Percentiles rank a stretch among this genome's conserved stretches.
Evolutionary conservation across 176 grass and related monocot genomes (phyloP).

Genomic region (Canna indica): DNA sequence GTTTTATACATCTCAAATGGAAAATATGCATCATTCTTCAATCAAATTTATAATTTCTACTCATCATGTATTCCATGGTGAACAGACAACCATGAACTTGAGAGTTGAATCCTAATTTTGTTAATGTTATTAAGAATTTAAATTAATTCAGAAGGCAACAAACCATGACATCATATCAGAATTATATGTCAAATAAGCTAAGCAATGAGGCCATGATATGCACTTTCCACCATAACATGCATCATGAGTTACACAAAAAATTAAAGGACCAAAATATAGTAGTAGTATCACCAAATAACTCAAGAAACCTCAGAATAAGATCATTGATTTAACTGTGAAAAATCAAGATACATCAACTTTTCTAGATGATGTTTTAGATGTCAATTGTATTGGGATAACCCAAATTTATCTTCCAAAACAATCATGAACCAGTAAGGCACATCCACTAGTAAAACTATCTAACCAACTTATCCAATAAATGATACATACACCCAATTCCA

Average conservation of each 20-base stretch:
- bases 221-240: too few relatives aligned
- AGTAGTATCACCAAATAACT: not conserved
- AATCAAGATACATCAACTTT: not conserved
- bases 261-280: not conserved
- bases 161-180: too few relatives aligned
- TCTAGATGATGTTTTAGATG: not conserved
- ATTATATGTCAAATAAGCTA: too few relatives aligned
- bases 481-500: slow-evolving; percentile 7
- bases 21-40: not conserved
- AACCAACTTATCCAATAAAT: slow-evolving; percentile 18
- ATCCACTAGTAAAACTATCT: not conserved
- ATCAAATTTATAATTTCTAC: not conserved
- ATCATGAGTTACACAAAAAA: not conserved
- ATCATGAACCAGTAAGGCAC: slow-evolving; percentile 9
- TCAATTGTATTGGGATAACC: not conserved
- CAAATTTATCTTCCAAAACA: slow-evolving; percentile 7
- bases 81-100: not conserved
- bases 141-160: too few relatives aligned
- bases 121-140: not conserved
- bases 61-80: not conserved
- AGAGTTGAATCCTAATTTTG: not conserved
- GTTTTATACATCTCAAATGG: not conserved
- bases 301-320: not conserved
- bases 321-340: not conserved
- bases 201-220: too few relatives aligned